Evolutionary conservation across 768 basidiomycete species (phyloP), one percentile per base, ranked within the genome.

Genomic region (Dacryopinax primogenitus): DNA sequence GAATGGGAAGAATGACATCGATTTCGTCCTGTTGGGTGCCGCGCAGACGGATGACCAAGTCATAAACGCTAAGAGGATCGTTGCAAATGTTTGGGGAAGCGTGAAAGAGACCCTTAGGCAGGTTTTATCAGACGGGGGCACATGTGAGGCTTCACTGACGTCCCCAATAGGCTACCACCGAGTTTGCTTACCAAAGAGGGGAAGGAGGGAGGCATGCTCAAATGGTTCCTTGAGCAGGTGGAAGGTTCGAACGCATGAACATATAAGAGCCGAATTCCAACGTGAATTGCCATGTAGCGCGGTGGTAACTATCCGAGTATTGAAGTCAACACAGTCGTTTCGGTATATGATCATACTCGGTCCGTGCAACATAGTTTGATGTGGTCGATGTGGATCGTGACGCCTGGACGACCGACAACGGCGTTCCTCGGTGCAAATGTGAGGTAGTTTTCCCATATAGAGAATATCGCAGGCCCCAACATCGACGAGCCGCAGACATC

Each of bases 111-210:
- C 26, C n/a, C 12, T 39, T 39, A 11, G 37, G 11, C n/a, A 11
- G 37, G 37, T n/a, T 39, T n/a, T 11, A 39, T 11, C 12, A 39
- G 37, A n/a, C 11, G 37, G 12, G n/a, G 37, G 37, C 11, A n/a
- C 37, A 39, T 11, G 37, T 11, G 37, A 11, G 51, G 51, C 3
- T 28, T 26, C 26, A 30, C 4, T 58, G 51, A 58, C 51, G 3
- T 30, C 9, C 4, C 18, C 15, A 11, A 6, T 21, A 58, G 26
- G 51, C 9, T 30, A 11, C 51, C 26, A 32, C 51, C 51, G 21
- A 47, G 51, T 30, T 58, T 58, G 51, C 51, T 58, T 30, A 58
- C 51, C 26, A 32, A 58, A 30, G 51, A 58, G 26, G 51, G 51
- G 13, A 58, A 58, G 51, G 30, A 58, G 21, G 51, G 51, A 15